A percentile compares a stretch with the other conserved stretches of the same genome.
Evolutionary conservation across 768 basidiomycete species (phyloP).

Genomic region (Podaxis rugospora): DNA sequence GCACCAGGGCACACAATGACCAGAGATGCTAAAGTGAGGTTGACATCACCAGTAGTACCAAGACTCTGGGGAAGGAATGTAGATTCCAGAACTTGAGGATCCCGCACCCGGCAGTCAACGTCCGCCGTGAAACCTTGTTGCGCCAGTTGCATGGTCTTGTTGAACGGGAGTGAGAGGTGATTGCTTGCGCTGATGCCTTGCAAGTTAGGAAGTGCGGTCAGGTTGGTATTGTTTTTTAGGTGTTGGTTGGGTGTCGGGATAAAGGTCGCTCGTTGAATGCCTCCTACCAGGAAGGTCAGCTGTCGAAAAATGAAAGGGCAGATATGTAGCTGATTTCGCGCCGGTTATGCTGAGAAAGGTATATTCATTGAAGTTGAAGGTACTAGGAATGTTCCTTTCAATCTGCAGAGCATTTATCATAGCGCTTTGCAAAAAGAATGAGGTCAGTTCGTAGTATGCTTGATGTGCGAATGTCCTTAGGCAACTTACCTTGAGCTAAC

Average conservation of each 20-base stretch:
- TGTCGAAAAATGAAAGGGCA: too few species aligned
- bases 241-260: not conserved
- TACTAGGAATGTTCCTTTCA: not conserved
- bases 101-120: not conserved
- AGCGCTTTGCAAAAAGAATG: not conserved
- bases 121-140: conserved; percentile 5
- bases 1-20: not conserved
- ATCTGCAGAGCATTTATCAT: not conserved
- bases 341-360: not conserved
- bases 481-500: not conserved
- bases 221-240: not conserved
- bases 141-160: conserved; percentile 2
- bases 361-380: conserved; percentile 2
- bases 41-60: not conserved
- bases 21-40: not conserved
- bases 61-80: not conserved
- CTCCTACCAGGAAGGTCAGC: not conserved
- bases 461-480: not conserved
- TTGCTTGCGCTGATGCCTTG: not conserved
- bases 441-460: not conserved
- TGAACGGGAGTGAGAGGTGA: not conserved
- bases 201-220: not conserved
- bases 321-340: not conserved
- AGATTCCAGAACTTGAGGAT: not conserved
- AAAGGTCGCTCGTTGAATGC: not conserved